Conservation (phyloP, 495 filamentous ascomycete genomes). For the Amphirosellinia nigrospora region DNA sequence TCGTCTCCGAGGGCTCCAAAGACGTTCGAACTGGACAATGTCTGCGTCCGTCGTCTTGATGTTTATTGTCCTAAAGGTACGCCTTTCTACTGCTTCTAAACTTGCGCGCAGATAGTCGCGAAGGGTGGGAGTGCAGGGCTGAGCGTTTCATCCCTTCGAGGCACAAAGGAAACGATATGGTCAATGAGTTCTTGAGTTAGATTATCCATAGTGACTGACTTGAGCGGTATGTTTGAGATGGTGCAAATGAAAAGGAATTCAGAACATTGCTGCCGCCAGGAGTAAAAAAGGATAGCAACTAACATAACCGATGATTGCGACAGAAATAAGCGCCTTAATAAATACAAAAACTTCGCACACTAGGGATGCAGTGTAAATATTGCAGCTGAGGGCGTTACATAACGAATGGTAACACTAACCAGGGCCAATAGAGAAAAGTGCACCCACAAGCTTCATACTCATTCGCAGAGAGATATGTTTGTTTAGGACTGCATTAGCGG, state of each 20-base stretch:
- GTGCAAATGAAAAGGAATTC: background rate
- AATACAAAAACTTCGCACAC: background rate
- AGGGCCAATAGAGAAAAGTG: too few relatives aligned
- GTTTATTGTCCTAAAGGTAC: background rate
- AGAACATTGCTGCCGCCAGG: background rate
- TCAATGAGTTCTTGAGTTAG: background rate
- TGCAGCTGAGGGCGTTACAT: too few relatives aligned
- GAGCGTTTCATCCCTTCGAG: too few relatives aligned
- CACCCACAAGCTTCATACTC: too few relatives aligned
- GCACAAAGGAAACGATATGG: background rate
- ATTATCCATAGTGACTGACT: background rate
- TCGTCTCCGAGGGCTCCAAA: background rate
- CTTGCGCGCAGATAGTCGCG: background rate
- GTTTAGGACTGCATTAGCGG: too few relatives aligned
- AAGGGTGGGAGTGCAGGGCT: background rate
- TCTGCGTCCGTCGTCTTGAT: background rate
- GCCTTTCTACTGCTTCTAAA: background rate
- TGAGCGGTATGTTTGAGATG: background rate
- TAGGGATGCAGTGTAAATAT: too few relatives aligned
- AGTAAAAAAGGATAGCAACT: background rate
- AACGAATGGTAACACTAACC: too few relatives aligned
- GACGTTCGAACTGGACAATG: background rate
- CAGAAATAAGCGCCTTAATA: background rate
- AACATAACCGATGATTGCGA: background rate
- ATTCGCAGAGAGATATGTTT: too few relatives aligned